phyloP scores from a whole-genome alignment of 2,329 filamentous ascomycete genomes.

The Curvularia eragrostidis region DNA sequence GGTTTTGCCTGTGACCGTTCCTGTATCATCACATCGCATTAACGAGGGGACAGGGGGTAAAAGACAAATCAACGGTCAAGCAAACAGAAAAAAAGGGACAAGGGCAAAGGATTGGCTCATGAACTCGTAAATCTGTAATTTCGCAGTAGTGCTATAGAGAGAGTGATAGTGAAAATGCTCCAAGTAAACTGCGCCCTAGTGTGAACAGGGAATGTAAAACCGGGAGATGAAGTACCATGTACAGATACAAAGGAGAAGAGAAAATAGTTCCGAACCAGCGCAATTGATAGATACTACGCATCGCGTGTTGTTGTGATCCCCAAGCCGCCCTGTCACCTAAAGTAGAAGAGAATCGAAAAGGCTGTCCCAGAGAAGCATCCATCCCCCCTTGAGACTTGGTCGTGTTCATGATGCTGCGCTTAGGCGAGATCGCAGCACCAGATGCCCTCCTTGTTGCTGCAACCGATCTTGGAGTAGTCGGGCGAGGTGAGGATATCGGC shows the following conservation, averaged over 20 bases:
- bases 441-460: constrained; percentile 31
- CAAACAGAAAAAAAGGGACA: not conserved
- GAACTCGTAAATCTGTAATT: constrained; percentile 21
- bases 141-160: constrained; percentile 7
- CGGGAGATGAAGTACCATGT: constrained; percentile 20
- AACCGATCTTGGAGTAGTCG: constrained; percentile 43
- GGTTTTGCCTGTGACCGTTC: not conserved
- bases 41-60: not conserved
- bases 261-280: constrained; percentile 21
- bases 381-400: constrained; percentile 3
- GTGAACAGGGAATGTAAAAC: constrained; percentile 18
- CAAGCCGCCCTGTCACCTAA: constrained; percentile 24
- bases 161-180: constrained; percentile 12
- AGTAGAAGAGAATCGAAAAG: constrained; percentile 12
- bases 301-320: constrained; percentile 13
- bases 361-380: not conserved
- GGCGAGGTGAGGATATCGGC: constrained; percentile 39
- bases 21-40: not conserved
- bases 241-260: constrained; percentile 25
- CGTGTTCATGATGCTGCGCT: constrained; percentile 4
- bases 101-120: constrained; percentile 10
- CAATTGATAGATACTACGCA: constrained; percentile 13
- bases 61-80: too few species aligned
- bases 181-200: constrained; percentile 6
- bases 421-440: constrained; percentile 46